A percentile compares a stretch with the other conserved stretches of the same genome.
phyloP scores from a whole-genome alignment of 2,329 filamentous ascomycete genomes.

The Cladosporium sp. region DNA sequence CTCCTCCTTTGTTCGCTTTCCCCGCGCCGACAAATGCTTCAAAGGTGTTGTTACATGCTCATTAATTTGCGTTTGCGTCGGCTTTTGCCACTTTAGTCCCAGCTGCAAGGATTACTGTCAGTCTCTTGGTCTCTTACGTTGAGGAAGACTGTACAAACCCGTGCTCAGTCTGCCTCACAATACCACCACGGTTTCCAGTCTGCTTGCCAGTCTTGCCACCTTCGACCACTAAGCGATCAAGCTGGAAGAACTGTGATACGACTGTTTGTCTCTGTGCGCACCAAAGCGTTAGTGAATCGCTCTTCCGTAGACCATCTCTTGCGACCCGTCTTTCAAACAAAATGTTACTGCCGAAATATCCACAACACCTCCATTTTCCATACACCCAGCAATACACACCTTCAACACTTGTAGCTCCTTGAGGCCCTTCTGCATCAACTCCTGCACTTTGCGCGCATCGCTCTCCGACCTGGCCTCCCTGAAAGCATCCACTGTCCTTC shows the following conservation, averaged over 20 bases:
- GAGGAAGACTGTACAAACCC: constrained; percentile 56
- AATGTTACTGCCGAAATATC: not conserved
- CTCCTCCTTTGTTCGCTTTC: not conserved
- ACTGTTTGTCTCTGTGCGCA: constrained; percentile 82
- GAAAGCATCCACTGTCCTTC: constrained; percentile 88
- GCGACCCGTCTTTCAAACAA: not conserved
- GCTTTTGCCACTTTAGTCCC: constrained; percentile 6
- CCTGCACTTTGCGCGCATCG: constrained; percentile 77
- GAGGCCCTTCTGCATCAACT: constrained; percentile 83
- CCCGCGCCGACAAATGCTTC: constrained; percentile 9
- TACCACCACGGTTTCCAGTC: constrained; percentile 63
- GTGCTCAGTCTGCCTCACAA: constrained; percentile 75
- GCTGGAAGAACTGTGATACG: constrained; percentile 90
- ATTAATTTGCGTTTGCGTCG: not conserved
- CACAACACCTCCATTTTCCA: not conserved
- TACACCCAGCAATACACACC: constrained; percentile 55
- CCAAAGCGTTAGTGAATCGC: constrained; percentile 38
- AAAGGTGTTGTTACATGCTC: constrained; percentile 10
- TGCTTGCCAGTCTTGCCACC: constrained; percentile 78
- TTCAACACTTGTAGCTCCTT: constrained; percentile 87
- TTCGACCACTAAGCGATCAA: constrained; percentile 90
- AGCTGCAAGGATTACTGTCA: not conserved
- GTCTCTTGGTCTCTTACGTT: not conserved
- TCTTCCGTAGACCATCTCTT: not conserved
- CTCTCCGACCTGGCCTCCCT: constrained; percentile 72